These are phyloP conservation scores for Phytophthora litchii DNA, from an alignment of 352 stramenopile species.

Conservation along the genomic window DNA sequence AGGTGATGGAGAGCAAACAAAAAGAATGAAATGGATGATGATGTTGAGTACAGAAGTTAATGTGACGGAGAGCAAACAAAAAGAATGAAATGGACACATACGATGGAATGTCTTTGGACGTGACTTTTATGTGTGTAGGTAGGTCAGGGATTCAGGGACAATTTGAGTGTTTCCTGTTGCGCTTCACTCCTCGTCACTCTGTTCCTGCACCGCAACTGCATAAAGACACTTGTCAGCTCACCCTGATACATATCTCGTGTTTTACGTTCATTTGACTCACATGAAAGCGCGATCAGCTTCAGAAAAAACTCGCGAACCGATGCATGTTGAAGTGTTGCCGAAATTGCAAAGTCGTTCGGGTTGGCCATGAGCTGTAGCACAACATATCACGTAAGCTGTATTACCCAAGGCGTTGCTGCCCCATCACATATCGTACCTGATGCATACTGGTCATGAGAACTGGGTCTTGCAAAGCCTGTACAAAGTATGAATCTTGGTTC, in stretches of 20 bases:
- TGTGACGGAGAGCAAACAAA: slow-evolving; percentile 20
- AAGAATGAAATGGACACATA: slow-evolving; percentile 45
- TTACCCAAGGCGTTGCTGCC: neutral
- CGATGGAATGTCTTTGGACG: slow-evolving; percentile 14
- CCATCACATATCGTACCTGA: slow-evolving; percentile 39
- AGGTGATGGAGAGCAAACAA: slow-evolving; percentile 24
- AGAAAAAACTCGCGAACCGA: slow-evolving; percentile 64
- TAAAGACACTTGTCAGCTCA: slow-evolving; percentile 7
- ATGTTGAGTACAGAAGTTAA: no score
- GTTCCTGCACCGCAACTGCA: slow-evolving; percentile 36
- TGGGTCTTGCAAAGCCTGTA: slow-evolving; percentile 53
- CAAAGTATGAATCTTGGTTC: slow-evolving; percentile 64
- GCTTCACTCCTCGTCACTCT: slow-evolving; percentile 33
- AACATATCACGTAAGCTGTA: slow-evolving; percentile 8
- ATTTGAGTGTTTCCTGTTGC: neutral
- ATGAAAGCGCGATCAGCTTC: slow-evolving; percentile 67
- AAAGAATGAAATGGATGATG: slow-evolving; percentile 39
- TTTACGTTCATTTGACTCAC: slow-evolving; percentile 31
- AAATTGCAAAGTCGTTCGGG: slow-evolving; percentile 45
- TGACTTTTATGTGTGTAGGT: slow-evolving; percentile 6
- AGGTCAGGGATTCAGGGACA: neutral
- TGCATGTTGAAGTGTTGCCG: slow-evolving; percentile 38
- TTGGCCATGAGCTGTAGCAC: slow-evolving; percentile 58
- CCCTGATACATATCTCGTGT: neutral
- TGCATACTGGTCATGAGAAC: slow-evolving; percentile 65